These are phyloP conservation scores for Ceratocystis eucalypticola DNA, from an alignment of 2,329 filamentous ascomycete species.

Conservation along the genomic window DNA sequence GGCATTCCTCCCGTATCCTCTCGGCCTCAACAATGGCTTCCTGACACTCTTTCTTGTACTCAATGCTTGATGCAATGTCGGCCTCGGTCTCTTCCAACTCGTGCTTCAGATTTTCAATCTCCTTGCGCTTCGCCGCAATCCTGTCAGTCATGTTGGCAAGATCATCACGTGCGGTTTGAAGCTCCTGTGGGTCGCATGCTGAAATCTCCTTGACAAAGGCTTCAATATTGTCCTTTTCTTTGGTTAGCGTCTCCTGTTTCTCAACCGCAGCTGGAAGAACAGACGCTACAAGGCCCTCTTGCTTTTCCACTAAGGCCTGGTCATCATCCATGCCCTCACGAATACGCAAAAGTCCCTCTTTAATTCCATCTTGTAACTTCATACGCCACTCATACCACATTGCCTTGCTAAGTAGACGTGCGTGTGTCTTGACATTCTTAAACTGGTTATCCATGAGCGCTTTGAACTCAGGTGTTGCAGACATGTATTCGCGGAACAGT, in stretches of 20 bases:
- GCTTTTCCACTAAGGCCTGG: constrained; percentile 49
- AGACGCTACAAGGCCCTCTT: constrained; percentile 53
- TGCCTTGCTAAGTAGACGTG: constrained; percentile 77
- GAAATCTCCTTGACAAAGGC: constrained; percentile 60
- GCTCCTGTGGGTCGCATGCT: constrained; percentile 66
- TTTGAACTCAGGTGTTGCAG: constrained; percentile 70
- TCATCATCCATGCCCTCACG: constrained; percentile 65
- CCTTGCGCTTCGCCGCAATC: constrained; percentile 53
- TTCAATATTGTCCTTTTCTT: constrained; percentile 54
- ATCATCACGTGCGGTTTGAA: constrained; percentile 58
- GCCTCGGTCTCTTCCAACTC: constrained; percentile 55
- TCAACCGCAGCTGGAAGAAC: constrained; percentile 52
- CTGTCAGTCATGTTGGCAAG: constrained; percentile 52
- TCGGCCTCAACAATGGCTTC: constrained; percentile 73
- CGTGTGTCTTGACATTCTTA: constrained; percentile 91
- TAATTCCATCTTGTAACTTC: constrained; percentile 69
- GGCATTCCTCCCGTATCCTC: constrained; percentile 69
- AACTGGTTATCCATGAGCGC: constrained; percentile 89
- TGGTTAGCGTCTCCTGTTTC: constrained; percentile 46
- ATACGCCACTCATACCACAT: constrained; percentile 98
- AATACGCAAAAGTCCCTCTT: constrained; percentile 64
- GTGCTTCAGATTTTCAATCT: constrained; percentile 52
- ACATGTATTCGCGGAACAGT: constrained; percentile 82
- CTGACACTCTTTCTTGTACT: constrained; percentile 51
- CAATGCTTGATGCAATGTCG: constrained; percentile 46